Base-by-base conservation (phyloP, 768 basidiomycete genomes). In the Termitomyces sp. region DNA sequence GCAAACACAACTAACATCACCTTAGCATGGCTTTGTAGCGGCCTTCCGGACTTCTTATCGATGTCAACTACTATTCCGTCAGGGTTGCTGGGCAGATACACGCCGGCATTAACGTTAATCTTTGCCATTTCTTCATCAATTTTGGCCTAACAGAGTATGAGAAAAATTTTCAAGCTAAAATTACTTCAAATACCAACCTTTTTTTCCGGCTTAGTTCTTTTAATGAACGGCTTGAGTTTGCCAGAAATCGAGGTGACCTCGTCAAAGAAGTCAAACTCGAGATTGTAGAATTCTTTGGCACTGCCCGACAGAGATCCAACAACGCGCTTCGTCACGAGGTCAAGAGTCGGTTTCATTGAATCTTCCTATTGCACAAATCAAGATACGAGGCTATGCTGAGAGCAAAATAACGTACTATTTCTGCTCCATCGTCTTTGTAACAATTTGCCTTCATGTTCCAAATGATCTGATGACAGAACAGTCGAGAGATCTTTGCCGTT, bases 361-460 rank as follows among this genome's bases (percentile, higher is more conserved):
- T 99, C 97, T 67, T 91, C 89, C 93, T 97, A 59, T 21, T 58
- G 32, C 59, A 41, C 56, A 37, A 10, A 55, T 23, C 5, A 41
- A 52, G 21, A 39, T 27, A 25, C 25, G 32, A 23, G 10, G 7
- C 11, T 23, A 47, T 5, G 10, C 21, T 30, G 10, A 28, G 47
- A 12, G 17, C 35, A 9, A 25, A 52, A 27, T 34, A 52, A 75
- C 83, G 50, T 64, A 91, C 93, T 57, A 89, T 77, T 69, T 95
- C 94, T 14, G 85, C 92, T 7, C 79, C 75, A 65, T 98, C 97
- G 64, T 94, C 96, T 64, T 89, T 92, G 70, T 85, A 97, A 59
- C 91, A 94, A 66, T 99, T 99, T 5, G 97, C 97, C 66, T 96
- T 96, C 97, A 98, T 98, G 69, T 98, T 99, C 97, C 97, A 99